Base-by-base conservation (phyloP, 306 rosid genomes). In the Erythrophleum fordii region DNA sequence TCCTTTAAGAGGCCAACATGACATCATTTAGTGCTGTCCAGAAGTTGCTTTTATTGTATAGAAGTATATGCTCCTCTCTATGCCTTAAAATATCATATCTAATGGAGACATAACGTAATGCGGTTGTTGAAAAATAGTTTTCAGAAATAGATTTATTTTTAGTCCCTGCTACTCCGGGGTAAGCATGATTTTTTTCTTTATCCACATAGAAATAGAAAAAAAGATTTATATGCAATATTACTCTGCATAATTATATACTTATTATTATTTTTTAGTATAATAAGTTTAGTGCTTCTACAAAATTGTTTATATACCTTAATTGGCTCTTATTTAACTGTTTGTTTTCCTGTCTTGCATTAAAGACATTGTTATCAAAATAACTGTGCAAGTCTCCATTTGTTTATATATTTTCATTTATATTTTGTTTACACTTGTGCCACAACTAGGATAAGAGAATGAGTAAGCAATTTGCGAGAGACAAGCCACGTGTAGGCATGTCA, bases 401-500 rank as follows among this genome's bases (percentile, higher is more conserved):
- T 31, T 0, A 42, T 8, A 1, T 10, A 14, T 61, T 61, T 12
- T 2, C 5, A 28, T 28, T 4, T 39, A 26, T 60, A 12, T 5
- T 28, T 61, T 11, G 13, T 14, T 26, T 61, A 61, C 23, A 64
- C 49, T 3, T 39, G 18, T 11, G 49, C 18, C 51, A 11, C 20
- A 51, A 66, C 7, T 66, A n/a, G 51, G 72, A 66, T 66, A 45
- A 8, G 31, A 20, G 22, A 0, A 22, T 1, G 34, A 67, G 34
- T 7, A 22, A 39, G 72, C 34, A 67, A 67, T 67, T 41, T 39
- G 34, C 0, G 31, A 67, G 72, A 37, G 34, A 4, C 52, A 66
- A 65, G 46, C 71, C 71, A 67, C 72, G n/a, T 37, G 72, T 67
- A 25, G 5, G 25, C n/a, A 65, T 8, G 70, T 18, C 17, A 17